Evolutionary conservation across 148 eudicot species (phyloP).

Genomic region (Vaccinium darrowii): DNA sequence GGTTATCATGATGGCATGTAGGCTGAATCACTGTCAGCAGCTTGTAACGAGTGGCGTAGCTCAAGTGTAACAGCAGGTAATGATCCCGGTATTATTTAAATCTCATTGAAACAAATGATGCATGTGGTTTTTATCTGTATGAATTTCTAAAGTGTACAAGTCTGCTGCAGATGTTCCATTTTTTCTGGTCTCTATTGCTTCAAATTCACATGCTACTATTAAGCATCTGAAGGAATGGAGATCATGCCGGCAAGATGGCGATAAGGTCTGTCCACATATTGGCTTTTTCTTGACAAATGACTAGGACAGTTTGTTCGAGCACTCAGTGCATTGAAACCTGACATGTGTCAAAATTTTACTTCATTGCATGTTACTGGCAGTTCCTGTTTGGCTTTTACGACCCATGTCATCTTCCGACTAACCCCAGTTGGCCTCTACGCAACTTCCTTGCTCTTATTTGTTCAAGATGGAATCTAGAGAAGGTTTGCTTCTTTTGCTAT

Average conservation of each 20-base stretch:
- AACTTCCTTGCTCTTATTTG: constrained; percentile 65
- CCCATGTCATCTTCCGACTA: constrained; percentile 73
- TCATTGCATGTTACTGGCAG: constrained; percentile 40
- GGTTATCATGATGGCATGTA: constrained; percentile 23
- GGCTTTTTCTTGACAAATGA: constrained; percentile 1
- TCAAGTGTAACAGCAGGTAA: constrained; percentile 67
- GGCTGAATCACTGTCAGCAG: constrained; percentile 64
- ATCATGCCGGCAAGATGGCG: constrained; percentile 50
- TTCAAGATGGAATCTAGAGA: constrained; percentile 67
- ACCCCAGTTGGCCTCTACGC: constrained; percentile 96
- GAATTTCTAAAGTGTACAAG: constrained; percentile 18
- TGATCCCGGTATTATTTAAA: neutral
- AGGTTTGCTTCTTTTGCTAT: constrained; percentile 72
- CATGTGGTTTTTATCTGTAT: neutral
- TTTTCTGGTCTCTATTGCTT: constrained; percentile 58
- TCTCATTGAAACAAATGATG: neutral
- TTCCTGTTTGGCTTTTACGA: constrained; percentile 87
- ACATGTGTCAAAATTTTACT: neutral
- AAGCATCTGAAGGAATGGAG: constrained; percentile 78
- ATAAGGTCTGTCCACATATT: constrained; percentile 54
- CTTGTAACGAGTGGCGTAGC: constrained; percentile 84
- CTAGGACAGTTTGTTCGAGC: neutral
- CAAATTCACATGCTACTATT: constrained; percentile 55
- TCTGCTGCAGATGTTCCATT: constrained; percentile 67
- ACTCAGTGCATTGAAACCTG: neutral